Percentiles rank a stretch among this genome's conserved stretches.
Conservation (phyloP, 768 basidiomycete genomes). For the Terana coerulea region DNA sequence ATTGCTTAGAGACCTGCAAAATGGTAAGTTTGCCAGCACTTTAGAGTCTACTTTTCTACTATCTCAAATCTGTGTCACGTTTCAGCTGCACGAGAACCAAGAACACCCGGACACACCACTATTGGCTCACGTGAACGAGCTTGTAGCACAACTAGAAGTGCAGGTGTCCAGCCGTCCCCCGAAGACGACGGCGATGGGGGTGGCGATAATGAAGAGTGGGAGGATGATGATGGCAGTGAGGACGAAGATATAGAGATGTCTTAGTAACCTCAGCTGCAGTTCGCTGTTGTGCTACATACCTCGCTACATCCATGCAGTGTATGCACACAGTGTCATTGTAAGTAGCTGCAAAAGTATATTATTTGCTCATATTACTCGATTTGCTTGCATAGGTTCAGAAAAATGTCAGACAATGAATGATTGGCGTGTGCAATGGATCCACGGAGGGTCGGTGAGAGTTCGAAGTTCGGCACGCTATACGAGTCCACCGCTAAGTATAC, state of each 20-base stretch:
- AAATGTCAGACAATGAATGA: no score
- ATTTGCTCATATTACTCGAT: no score
- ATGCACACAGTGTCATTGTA: no score
- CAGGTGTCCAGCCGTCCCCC: conserved; percentile 59
- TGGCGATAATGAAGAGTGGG: conserved; percentile 54
- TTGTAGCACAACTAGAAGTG: conserved; percentile 63
- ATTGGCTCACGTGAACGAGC: conserved; percentile 70
- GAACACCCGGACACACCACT: conserved; percentile 74
- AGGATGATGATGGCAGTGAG: conserved; percentile 56
- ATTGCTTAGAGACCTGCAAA: conserved; percentile 82
- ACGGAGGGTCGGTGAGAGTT: no score
- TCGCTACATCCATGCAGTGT: neutral
- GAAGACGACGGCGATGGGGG: conserved; percentile 52
- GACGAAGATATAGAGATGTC: conserved; percentile 47
- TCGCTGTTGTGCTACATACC: neutral
- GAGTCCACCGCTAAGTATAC: no score
- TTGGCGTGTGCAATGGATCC: no score
- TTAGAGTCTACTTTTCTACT: no score
- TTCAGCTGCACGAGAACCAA: conserved; percentile 68
- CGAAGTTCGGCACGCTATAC: no score
- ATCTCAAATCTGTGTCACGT: no score
- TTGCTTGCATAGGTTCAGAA: no score
- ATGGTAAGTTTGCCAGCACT: conserved; percentile 46
- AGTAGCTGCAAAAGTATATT: conserved; percentile 15
- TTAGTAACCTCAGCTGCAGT: conserved; percentile 5